Percentiles rank a stretch among this genome's conserved stretches.
Conservation (phyloP, 768 basidiomycete genomes). For the Aureoboletus auriporus region DNA sequence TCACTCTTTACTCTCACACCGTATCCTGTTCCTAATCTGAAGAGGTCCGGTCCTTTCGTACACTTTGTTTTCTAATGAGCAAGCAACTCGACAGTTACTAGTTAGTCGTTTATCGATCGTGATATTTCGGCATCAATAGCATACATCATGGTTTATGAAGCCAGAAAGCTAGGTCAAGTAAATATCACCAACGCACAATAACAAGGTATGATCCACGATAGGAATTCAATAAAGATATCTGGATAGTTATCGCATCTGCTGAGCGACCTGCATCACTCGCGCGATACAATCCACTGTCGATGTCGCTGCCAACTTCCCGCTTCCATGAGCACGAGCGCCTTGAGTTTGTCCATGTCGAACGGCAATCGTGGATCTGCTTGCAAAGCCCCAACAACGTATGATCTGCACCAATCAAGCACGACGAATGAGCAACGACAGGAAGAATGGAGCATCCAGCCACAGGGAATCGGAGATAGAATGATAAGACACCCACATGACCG, state of each 20-base stretch:
- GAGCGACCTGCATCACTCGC: slow-evolving; percentile 7
- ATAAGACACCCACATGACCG: slow-evolving; percentile 40
- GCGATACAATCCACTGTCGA: slow-evolving; percentile 34
- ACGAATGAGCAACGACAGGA: no score
- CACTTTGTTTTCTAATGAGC: no score
- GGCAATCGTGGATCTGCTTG: slow-evolving; percentile 36
- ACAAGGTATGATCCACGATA: neutral
- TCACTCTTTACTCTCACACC: no score
- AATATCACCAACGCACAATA: no score
- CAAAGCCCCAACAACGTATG: slow-evolving; percentile 41
- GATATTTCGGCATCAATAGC: no score
- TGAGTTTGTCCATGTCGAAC: slow-evolving; percentile 33
- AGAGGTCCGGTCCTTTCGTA: no score
- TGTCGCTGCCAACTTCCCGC: slow-evolving; percentile 40
- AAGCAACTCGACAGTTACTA: no score
- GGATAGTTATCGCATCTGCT: neutral
- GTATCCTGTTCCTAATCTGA: no score
- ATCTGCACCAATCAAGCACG: slow-evolving; percentile 24
- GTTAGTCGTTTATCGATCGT: no score
- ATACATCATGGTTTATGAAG: neutral
- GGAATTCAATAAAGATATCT: neutral
- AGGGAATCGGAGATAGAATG: no score
- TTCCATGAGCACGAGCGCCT: slow-evolving; percentile 37
- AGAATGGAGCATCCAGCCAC: no score
- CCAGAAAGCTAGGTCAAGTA: neutral